Evolutionary conservation across 2,329 filamentous ascomycete species (phyloP), one percentile per base, ranked within the genome.

Genomic region (Fusarium lateritium): DNA sequence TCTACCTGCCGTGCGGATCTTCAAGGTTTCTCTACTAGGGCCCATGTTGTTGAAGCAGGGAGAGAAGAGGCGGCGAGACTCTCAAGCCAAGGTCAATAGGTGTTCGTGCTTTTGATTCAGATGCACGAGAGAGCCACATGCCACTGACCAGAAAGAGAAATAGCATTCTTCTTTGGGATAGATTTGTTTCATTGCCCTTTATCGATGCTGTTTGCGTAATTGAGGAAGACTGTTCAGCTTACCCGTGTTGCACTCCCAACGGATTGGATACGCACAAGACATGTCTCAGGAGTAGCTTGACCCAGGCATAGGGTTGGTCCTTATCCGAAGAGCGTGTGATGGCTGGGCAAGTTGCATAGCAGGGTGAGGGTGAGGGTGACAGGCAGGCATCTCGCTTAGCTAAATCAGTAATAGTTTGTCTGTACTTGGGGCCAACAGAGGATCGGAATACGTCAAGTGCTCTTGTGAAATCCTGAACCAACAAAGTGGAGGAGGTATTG

Each of bases 1-100:
- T 51, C 46, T 65, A 46, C 51, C 39, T 67, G 58, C 47, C 47
- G 61, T 61, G 55, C 21, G 45, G 65, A 69, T 69, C 51, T 46
- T 56, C 61, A 53, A 53, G 45, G 43, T 45, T 57, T 56, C 33
- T 22, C 43, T 50, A 33, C 38, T 26, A 56, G 61, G 61, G 24
- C 59, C 60, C 51, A 59, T 64, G 60, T 52, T 45, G 34, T n/a
- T 26, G 42, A 21, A 24, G 11, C 17, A 56, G 60, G 59, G 45
- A 52, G 53, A 26, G 31, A 28, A 24, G 39, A 36, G 38, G 40
- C 49, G 54, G 52, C 53, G 47, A 63, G 38, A 34, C 36, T 65
- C 46, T 33, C 34, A 36, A 49, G 49, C 53, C 40, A 36, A 65
- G 34, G 13, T 26, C 13, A 21, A 31, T 24, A 34, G 39, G 36